These are phyloP conservation scores for Diversispora epigaea DNA, from an alignment of 192 early-diverging fungal genomes.

Conservation along the genomic window DNA sequence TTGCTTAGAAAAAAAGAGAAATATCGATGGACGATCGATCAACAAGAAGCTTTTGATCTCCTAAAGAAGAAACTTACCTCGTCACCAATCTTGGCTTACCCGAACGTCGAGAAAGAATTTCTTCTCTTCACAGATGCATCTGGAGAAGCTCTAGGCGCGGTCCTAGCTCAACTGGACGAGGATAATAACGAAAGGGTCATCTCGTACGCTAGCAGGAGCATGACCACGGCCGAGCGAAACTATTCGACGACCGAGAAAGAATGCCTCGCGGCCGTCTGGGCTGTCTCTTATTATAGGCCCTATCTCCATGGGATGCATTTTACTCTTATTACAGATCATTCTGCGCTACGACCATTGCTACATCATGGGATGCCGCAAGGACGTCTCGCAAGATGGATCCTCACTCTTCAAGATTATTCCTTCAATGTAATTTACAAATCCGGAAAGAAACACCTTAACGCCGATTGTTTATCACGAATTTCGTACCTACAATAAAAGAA, in stretches of 20 bases:
- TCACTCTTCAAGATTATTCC: neutral
- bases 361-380: too few species aligned
- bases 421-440: too few species aligned
- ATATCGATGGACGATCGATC: neutral
- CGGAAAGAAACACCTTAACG: too few species aligned
- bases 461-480: too few species aligned
- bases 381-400: too few species aligned
- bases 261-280: conserved; percentile 8
- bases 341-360: too few species aligned
- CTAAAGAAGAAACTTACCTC: neutral
- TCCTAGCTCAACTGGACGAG: conserved; percentile 2
- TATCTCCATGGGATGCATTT: conserved; percentile 8
- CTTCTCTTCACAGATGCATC: conserved; percentile 13
- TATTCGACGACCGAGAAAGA: conserved; percentile 4
- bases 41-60: neutral
- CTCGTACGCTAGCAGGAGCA: neutral
- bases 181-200: neutral
- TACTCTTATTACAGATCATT: conserved; percentile 9
- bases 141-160: conserved; percentile 7
- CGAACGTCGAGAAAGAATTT: neutral
- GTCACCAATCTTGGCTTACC: neutral
- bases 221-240: neutral
- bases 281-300: neutral
- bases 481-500: too few species aligned
- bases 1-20: neutral